phyloP scores from a whole-genome alignment of 208 protist genomes.

The Borovskyia barvae region DNA sequence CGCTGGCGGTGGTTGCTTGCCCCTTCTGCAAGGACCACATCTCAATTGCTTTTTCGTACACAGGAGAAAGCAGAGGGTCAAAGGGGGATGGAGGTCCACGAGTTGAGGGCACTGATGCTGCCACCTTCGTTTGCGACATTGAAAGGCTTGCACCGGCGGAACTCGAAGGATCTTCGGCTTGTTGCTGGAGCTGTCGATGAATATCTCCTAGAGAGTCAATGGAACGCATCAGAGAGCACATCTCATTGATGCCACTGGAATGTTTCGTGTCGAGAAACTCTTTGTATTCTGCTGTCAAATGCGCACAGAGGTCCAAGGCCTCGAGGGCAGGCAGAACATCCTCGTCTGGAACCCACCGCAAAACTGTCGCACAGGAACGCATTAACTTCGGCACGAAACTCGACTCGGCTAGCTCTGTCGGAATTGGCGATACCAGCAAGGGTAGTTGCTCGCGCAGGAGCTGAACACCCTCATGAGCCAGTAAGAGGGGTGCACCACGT shows the following conservation, averaged over 20 bases:
- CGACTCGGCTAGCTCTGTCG: conserved; percentile 3
- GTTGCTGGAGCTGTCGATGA: conserved; percentile 16
- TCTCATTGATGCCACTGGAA: conserved; percentile 59
- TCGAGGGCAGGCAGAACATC: conserved; percentile 40
- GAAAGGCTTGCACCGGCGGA: neutral
- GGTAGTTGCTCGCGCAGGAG: conserved; percentile 37
- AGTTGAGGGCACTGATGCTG: neutral
- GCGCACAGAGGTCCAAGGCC: conserved; percentile 32
- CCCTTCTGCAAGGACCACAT: conserved; percentile 47
- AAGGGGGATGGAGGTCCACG: conserved; percentile 6
- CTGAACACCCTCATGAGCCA: conserved; percentile 47
- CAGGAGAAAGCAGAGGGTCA: conserved; percentile 18
- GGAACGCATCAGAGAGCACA: conserved; percentile 60
- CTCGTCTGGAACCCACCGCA: conserved; percentile 32
- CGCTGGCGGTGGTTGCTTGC: conserved; percentile 35
- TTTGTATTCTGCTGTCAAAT: conserved; percentile 16
- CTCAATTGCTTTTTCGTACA: conserved; percentile 47
- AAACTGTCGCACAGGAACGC: conserved; percentile 55
- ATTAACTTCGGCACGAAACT: conserved; percentile 57
- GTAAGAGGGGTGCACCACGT: conserved; percentile 33
- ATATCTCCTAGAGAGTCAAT: conserved; percentile 37
- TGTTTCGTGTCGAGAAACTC: conserved; percentile 43
- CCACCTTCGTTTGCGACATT: neutral
- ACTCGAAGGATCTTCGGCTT: neutral
- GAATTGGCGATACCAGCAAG: conserved; percentile 13